These are phyloP conservation scores for Porphyra umbilicalis DNA, from an alignment of 31 red algal species.

Conservation along the genomic window DNA sequence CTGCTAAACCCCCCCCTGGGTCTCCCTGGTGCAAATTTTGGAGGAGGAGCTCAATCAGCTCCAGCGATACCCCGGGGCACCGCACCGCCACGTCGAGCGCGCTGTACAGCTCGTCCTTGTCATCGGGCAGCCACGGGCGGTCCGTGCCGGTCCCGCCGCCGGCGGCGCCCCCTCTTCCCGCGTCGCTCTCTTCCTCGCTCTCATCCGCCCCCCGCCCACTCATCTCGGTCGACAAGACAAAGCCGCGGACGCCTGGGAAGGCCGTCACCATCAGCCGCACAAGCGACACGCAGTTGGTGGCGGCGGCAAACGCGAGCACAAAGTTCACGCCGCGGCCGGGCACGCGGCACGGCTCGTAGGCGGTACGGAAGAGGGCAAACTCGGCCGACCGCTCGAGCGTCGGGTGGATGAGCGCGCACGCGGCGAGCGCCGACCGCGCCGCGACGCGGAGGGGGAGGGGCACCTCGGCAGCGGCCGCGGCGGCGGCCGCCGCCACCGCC, in stretches of 20 bases:
- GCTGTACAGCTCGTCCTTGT: neutral
- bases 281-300: neutral
- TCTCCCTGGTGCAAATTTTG: neutral
- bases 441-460: neutral
- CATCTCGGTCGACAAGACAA: neutral
- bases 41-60: neutral
- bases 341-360: neutral
- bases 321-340: neutral
- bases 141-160: neutral
- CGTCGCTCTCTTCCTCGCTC: neutral
- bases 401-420: neutral
- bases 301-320: neutral
- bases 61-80: neutral
- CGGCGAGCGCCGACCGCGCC: neutral
- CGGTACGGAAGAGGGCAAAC: neutral
- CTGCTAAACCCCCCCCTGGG: neutral
- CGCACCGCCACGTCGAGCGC: neutral
- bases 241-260: neutral
- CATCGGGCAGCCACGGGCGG: neutral
- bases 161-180: too few relatives aligned
- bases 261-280: neutral
- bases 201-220: neutral
- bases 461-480: neutral
- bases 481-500: too few relatives aligned
- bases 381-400: neutral